phyloP scores from a whole-genome alignment of 2,329 filamentous ascomycete genomes.

The Periconia macrospinosa region DNA sequence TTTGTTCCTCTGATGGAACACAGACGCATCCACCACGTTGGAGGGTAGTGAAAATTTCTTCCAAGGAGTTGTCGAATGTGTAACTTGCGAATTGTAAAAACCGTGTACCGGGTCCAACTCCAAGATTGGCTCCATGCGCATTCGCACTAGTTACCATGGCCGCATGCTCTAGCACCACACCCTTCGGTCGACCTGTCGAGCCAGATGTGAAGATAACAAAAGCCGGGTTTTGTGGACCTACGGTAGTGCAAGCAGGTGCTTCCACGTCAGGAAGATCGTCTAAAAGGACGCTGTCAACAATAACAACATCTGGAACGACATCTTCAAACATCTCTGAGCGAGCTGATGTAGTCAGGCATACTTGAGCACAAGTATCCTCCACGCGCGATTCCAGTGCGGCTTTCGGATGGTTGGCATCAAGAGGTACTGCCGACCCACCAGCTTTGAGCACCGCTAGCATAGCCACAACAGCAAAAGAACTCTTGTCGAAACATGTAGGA shows the following conservation, averaged over 20 bases:
- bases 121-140: slow-evolving; percentile 31
- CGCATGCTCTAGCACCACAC: slow-evolving; percentile 36
- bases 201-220: slow-evolving; percentile 40
- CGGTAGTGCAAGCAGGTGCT: slow-evolving; percentile 19
- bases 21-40: slow-evolving; percentile 55
- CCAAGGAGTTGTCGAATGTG: slow-evolving; percentile 59
- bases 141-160: slow-evolving; percentile 35
- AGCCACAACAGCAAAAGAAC: slow-evolving; percentile 37
- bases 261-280: slow-evolving; percentile 29
- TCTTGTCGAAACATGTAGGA: slow-evolving; percentile 45
- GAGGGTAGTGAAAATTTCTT: slow-evolving; percentile 60
- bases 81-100: slow-evolving; percentile 50
- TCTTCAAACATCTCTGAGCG: slow-evolving; percentile 46
- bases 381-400: slow-evolving; percentile 42
- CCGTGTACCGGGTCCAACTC: slow-evolving; percentile 19
- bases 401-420: slow-evolving; percentile 42
- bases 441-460: slow-evolving; percentile 44
- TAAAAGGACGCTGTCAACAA: slow-evolving; percentile 34
- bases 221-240: slow-evolving; percentile 28
- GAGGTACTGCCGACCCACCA: slow-evolving; percentile 37
- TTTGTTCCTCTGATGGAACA: slow-evolving; percentile 58
- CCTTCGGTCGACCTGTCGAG: slow-evolving; percentile 37
- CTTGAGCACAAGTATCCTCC: slow-evolving; percentile 42
- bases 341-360: slow-evolving; percentile 44
- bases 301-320: slow-evolving; percentile 43